Conservation (phyloP, 2,329 filamentous ascomycete species). For the Fusarium haematococcum region DNA sequence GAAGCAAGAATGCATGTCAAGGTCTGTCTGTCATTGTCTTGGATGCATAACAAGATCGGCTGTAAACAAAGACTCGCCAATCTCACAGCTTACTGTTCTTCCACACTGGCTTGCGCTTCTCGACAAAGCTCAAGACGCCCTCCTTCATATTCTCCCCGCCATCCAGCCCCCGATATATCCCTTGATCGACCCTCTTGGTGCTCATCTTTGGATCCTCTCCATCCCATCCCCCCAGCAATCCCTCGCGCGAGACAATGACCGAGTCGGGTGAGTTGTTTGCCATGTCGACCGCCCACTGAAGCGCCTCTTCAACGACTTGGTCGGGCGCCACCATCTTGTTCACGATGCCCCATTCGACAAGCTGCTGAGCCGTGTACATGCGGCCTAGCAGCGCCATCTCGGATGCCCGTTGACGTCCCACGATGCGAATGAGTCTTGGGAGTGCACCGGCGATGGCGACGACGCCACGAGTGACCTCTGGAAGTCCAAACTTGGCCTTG, state of each 20-base stretch:
- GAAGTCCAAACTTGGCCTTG: conserved; percentile 72
- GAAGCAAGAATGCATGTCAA: conserved; percentile 5
- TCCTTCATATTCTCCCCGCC: conserved; percentile 80
- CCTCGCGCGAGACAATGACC: conserved; percentile 79
- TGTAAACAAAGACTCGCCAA: not conserved
- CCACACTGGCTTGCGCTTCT: conserved; percentile 79
- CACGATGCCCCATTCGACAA: conserved; percentile 75
- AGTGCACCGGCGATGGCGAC: conserved; percentile 76
- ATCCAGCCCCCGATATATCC: conserved; percentile 70
- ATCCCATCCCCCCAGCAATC: conserved; percentile 80
- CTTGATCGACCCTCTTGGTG: conserved; percentile 67
- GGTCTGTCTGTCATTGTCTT: not conserved
- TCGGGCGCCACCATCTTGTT: conserved; percentile 64
- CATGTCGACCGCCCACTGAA: conserved; percentile 71
- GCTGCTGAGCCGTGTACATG: conserved; percentile 68
- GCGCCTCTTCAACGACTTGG: conserved; percentile 66
- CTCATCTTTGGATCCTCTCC: conserved; percentile 72
- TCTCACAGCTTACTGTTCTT: conserved; percentile 69
- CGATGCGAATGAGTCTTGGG: conserved; percentile 70
- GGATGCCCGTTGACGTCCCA: conserved; percentile 75
- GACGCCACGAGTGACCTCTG: conserved; percentile 77
- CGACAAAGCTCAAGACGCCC: conserved; percentile 80
- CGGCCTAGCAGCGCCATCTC: conserved; percentile 78
- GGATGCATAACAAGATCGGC: not conserved
- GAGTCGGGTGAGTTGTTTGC: conserved; percentile 79